Evolutionary conservation across 352 stramenopile species (phyloP), one percentile per base, ranked within the genome.

Genomic region (Phytopythium cucurbitacearum): DNA sequence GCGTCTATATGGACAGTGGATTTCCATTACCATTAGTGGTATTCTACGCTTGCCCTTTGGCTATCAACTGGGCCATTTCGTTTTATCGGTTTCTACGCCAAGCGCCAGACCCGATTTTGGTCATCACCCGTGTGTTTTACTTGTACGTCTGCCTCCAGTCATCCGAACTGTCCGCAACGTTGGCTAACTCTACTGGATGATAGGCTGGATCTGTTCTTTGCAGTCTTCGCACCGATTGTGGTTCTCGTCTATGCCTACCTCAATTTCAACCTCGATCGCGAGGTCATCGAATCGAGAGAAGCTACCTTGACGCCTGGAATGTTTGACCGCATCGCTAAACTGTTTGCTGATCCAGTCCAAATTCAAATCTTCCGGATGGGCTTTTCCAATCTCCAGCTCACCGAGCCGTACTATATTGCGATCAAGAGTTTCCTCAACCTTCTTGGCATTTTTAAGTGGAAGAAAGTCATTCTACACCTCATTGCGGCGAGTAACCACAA

Each of bases 151-250:
- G 34, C 7, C 46, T 28, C 13, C 1, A 11, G 36, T 6, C 7
- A 7, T 35, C 13, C 34, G n/a, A 1, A 41, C 13, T 40, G 43
- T 64, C 47, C 53, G 13, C 9, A 12, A 12, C 28, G 1, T 12
- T 36, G 6, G 44, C 8, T 35, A 21, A 7, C 56, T 13, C 28
- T 47, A 33, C 44, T 36, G 15, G 11, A 10, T n/a, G 12, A 4
- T 32, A 77, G 68, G 5, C 73, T 75, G 42, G 69, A 82, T 33
- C 64, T 82, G 15, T 82, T 82, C 56, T 82, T 82, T 36, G 69
- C 67, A 2, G 72, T 70, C 0, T 82, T 79, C n/a, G 72, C 72
- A 7, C 72, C 69, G 0, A 62, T 77, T 13, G 51, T 77, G 9
- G 68, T 76, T 51, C n/a, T 82, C 33, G 9, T 62, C 0, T 82